Evolutionary conservation across 169 alveolate genomes (phyloP).

Genomic region (Plasmodium chabaudi): DNA sequence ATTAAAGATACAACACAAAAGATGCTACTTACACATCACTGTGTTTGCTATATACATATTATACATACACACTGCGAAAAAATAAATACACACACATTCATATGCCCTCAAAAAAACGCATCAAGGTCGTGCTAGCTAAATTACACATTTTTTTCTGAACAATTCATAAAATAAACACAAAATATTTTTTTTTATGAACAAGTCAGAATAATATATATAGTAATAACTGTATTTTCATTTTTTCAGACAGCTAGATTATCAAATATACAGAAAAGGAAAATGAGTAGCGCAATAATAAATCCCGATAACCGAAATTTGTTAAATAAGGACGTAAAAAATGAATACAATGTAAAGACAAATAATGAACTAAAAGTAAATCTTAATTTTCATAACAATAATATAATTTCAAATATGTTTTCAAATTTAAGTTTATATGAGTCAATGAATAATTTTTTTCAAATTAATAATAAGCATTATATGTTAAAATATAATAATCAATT

Average conservation of each 20-base stretch:
- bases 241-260: constrained; percentile 2
- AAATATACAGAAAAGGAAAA: constrained; percentile 11
- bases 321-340: constrained; percentile 8
- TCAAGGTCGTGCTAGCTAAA: too few relatives aligned
- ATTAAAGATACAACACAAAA: too few relatives aligned
- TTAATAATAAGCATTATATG: constrained; percentile 44
- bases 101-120: too few relatives aligned
- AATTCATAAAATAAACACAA: not conserved
- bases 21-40: too few relatives aligned
- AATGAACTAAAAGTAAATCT: constrained; percentile 47
- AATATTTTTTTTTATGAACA: not conserved
- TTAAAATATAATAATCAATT: constrained; percentile 45
- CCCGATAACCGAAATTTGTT: constrained; percentile 2
- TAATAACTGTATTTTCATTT: not conserved
- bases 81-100: too few relatives aligned
- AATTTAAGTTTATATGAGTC: constrained; percentile 43
- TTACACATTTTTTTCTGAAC: too few relatives aligned
- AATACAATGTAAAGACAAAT: constrained; percentile 45
- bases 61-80: too few relatives aligned
- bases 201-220: not conserved
- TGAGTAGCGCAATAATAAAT: constrained; percentile 2
- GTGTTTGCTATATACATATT: too few relatives aligned
- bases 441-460: constrained; percentile 30
- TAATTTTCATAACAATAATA: constrained; percentile 62
- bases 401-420: constrained; percentile 62